Evolutionary conservation across 306 rosid species (phyloP), one percentile per base, ranked within the genome.

Genomic region (Trifolium dubium): DNA sequence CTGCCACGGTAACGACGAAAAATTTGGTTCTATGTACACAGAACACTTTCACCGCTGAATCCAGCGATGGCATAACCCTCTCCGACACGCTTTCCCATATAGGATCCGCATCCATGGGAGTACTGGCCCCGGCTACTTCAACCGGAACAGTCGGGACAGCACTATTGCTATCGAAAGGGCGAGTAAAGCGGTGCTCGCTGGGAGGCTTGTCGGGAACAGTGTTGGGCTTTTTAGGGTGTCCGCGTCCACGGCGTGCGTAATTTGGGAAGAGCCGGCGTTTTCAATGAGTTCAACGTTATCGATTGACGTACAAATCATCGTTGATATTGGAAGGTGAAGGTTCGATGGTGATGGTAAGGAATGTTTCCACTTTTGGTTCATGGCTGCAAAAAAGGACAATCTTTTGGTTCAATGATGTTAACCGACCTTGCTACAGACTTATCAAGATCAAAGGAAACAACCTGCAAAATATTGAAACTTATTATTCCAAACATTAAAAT

Each of bases 1-100:
- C 92, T 92, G 99, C 99, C 99, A 92, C 1, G 97, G 96, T n/a
- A n/a, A n/a, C n/a, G 88, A 72, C 18, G 99, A 95, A 75, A 95
- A 92, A 80, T 95, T 95, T n/a, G 98, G 98, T 75, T 92, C 97
- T 2, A 49, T 95, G 99, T 5, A 86, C 92, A 29, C 98, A 92
- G 55, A 95, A 90, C 55, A 95, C 98, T 83, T 92, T 95, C 67
- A 95, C 99, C 73, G 92, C 98, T 6, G 98, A 84, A 77, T 92
- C 97, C 98, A 95, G 92, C 7, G 89, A 89, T 14, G 96, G 96
- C 71, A 85, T 61, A 77, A 81, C 92, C 82, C 96, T 82, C 5
- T 81, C 86, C 5, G 78, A 67, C 2, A 75, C 59, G 15, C 78
- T 79, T 32, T 77, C 85, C 93, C 89, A 84, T 23, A 4, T 79